A percentile compares a stretch with the other conserved stretches of the same genome.
phyloP scores from a whole-genome alignment of 1,139 yeast genomes.

The Debaryomycetaceae sp. region DNA sequence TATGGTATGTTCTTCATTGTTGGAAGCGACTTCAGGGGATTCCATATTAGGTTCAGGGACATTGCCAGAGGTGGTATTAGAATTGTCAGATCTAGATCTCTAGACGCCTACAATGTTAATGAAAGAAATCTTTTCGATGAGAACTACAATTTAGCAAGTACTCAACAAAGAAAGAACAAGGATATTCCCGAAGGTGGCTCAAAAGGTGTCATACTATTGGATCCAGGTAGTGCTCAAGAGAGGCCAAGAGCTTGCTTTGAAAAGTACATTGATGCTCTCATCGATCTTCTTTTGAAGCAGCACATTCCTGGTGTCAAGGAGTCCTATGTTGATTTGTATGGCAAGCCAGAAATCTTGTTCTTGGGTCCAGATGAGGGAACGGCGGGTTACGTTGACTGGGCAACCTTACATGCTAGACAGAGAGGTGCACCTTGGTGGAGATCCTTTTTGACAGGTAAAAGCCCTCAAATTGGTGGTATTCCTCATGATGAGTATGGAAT shows the following conservation, averaged over 20 bases:
- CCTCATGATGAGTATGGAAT: conserved; percentile 98
- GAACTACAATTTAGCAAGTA: conserved; percentile 90
- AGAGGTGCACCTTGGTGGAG: conserved; percentile 99
- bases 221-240: conserved; percentile 75
- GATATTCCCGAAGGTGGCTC: conserved; percentile 99
- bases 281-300: conserved; percentile 79
- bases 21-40: conserved; percentile 95
- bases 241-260: conserved; percentile 84
- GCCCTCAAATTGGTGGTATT: conserved; percentile 90
- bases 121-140: conserved; percentile 91
- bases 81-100: conserved; percentile 83
- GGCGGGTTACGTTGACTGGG: conserved; percentile 96
- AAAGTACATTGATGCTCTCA: conserved; percentile 87
- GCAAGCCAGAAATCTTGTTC: conserved; percentile 83
- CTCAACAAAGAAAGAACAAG: conserved; percentile 95
- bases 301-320: conserved; percentile 78
- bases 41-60: conserved; percentile 95
- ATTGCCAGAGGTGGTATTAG: conserved; percentile 98
- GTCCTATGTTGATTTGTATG: conserved; percentile 78
- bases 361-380: conserved; percentile 99
- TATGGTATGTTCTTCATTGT: conserved; percentile 94
- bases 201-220: conserved; percentile 90
- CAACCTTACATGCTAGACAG: conserved; percentile 88
- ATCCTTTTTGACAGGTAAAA: conserved; percentile 95
- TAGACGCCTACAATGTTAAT: conserved; percentile 83